These are phyloP conservation scores for Aspergillus quadrilineatus DNA, from an alignment of 2,329 filamentous ascomycete species.

Conservation along the genomic window DNA sequence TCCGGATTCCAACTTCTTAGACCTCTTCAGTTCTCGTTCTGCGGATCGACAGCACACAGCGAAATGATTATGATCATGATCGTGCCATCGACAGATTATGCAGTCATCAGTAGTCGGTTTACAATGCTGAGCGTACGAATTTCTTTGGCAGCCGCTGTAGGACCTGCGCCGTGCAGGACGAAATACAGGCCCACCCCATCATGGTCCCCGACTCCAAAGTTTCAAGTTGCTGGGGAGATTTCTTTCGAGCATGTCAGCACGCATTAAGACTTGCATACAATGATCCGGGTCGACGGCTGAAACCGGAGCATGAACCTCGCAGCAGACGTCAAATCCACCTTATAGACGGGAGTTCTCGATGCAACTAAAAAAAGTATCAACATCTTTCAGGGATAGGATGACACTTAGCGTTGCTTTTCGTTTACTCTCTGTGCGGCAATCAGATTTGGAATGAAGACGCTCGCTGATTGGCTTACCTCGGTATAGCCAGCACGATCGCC, in stretches of 20 bases:
- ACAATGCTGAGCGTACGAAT: neutral
- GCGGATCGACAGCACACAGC: neutral
- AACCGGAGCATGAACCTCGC: neutral
- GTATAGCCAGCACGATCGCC: neutral
- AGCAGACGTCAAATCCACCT: neutral
- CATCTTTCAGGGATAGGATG: neutral
- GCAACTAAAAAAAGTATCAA: slow-evolving; percentile 1
- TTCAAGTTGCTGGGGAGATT: neutral
- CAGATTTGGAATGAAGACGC: neutral
- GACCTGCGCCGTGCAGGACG: neutral
- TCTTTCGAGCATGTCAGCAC: neutral
- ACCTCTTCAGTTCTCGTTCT: neutral
- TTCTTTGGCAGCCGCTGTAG: neutral
- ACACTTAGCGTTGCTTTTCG: neutral
- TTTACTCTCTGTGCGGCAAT: neutral
- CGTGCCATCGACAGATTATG: neutral
- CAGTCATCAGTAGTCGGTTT: neutral
- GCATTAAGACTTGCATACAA: neutral
- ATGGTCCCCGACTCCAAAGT: neutral
- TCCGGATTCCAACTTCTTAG: neutral
- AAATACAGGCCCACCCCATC: neutral
- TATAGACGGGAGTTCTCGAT: neutral
- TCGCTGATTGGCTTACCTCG: neutral
- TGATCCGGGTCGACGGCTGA: neutral
- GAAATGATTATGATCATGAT: neutral